phyloP scores from a whole-genome alignment of 129 eudicot genomes.

The Pittosporum tobira region DNA sequence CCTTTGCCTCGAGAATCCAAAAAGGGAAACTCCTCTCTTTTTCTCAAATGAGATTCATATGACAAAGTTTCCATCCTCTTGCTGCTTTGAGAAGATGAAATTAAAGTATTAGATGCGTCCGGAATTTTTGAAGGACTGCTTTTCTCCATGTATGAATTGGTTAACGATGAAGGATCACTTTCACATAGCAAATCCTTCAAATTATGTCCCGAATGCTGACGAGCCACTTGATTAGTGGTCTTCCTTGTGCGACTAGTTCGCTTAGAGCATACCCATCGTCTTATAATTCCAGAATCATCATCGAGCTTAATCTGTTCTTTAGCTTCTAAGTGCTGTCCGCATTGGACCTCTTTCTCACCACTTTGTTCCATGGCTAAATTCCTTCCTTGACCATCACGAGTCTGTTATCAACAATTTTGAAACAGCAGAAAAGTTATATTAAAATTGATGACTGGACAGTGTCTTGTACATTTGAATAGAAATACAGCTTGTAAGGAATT shows the following conservation, averaged over 20 bases:
- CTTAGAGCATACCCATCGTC: constrained; percentile 55
- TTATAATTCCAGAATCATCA: constrained; percentile 30
- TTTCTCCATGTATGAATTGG: constrained; percentile 12
- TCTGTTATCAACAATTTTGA: constrained; percentile 27
- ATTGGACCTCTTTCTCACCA: constrained; percentile 5
- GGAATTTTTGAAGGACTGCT: constrained; percentile 13
- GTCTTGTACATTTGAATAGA: neutral
- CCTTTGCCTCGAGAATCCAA: constrained; percentile 5
- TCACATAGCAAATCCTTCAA: constrained; percentile 18
- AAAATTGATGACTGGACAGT: neutral
- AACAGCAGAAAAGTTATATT: neutral
- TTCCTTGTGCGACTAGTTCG: constrained; percentile 40
- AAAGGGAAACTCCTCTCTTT: constrained; percentile 13
- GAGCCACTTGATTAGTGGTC: constrained; percentile 6
- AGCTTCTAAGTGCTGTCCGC: constrained; percentile 7
- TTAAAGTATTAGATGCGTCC: constrained; percentile 12
- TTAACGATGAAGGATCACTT: constrained; percentile 15
- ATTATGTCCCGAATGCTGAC: constrained; percentile 13
- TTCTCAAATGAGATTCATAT: constrained; percentile 14
- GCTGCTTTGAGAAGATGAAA: constrained; percentile 16
- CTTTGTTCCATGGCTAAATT: constrained; percentile 16
- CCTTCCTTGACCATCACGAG: constrained; percentile 15
- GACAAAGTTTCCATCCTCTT: constrained; percentile 17
- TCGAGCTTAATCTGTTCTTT: constrained; percentile 17
- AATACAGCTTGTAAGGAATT: neutral